Evolutionary conservation across 1,139 yeast species (phyloP).

Genomic region (Geotrichum restrictum): DNA sequence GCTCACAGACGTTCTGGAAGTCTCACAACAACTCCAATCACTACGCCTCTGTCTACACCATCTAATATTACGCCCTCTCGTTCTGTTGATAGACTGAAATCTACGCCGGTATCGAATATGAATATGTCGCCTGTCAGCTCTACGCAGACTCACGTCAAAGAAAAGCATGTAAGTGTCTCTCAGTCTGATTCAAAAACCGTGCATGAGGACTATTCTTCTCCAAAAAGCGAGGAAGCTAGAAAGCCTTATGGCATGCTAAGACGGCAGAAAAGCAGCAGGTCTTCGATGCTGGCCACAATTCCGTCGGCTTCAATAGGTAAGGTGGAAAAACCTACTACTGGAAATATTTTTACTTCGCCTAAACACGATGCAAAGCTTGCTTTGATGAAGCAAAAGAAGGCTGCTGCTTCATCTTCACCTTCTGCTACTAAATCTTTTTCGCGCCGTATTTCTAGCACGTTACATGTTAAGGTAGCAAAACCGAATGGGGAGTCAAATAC

Average conservation of each 20-base stretch:
- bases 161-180: not conserved
- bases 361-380: not conserved
- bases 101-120: not conserved
- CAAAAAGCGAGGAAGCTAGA: conserved; percentile 1
- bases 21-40: not conserved
- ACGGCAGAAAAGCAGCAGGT: not conserved
- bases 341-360: not conserved
- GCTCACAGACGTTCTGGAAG: conserved; percentile 2
- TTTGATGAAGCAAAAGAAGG: not conserved
- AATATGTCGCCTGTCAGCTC: not conserved
- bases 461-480: not conserved
- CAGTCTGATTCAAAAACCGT: not conserved
- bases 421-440: conserved; percentile 1
- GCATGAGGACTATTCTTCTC: not conserved
- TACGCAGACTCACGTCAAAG: not conserved
- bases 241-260: conserved; percentile 3
- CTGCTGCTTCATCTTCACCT: conserved; percentile 1
- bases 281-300: not conserved
- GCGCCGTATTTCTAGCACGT: not conserved
- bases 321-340: not conserved
- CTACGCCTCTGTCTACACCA: not conserved
- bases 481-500: not conserved
- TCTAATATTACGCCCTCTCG: not conserved
- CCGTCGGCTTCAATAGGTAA: not conserved
- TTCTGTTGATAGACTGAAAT: not conserved